Evolutionary conservation across 352 stramenopile genomes (phyloP).

Genomic region (Thraustochytrium striatum): DNA sequence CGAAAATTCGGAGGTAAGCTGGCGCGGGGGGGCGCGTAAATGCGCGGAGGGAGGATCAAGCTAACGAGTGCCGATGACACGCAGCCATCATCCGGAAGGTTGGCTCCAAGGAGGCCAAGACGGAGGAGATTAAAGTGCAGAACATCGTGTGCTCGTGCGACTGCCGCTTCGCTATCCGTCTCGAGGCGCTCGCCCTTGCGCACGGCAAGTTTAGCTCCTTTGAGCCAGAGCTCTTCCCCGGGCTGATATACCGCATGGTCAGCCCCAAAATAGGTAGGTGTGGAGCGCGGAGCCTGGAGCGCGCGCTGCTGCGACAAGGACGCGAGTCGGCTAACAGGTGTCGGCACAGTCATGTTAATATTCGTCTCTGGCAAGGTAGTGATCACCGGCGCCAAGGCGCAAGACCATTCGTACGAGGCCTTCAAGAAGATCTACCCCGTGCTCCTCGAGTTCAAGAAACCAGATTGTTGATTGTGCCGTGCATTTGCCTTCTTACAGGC

Average conservation of each 20-base stretch:
- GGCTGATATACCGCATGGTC: slow-evolving; percentile 96
- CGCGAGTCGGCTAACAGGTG: no score
- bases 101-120: slow-evolving; percentile 58
- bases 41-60: no score
- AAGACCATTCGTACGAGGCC: slow-evolving; percentile 69
- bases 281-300: no score
- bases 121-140: slow-evolving; percentile 84
- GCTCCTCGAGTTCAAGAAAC: slow-evolving; percentile 32
- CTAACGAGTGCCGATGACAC: no score
- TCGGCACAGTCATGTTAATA: slow-evolving; percentile 93
- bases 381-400: slow-evolving; percentile 82
- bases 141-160: slow-evolving; percentile 98
- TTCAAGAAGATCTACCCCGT: slow-evolving; percentile 73
- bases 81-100: slow-evolving; percentile 45
- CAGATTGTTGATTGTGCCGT: background rate
- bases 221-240: slow-evolving; percentile 98
- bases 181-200: slow-evolving; percentile 85
- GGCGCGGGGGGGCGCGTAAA: no score
- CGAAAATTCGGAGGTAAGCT: slow-evolving; percentile 59
- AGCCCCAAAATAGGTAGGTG: slow-evolving; percentile 76
- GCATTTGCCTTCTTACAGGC: background rate
- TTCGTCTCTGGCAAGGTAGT: slow-evolving; percentile 99
- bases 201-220: slow-evolving; percentile 92
- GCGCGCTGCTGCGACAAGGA: no score
- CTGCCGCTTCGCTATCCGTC: slow-evolving; percentile 93